Conservation (phyloP, 345 rosid species). For the Ceriops tagal region DNA sequence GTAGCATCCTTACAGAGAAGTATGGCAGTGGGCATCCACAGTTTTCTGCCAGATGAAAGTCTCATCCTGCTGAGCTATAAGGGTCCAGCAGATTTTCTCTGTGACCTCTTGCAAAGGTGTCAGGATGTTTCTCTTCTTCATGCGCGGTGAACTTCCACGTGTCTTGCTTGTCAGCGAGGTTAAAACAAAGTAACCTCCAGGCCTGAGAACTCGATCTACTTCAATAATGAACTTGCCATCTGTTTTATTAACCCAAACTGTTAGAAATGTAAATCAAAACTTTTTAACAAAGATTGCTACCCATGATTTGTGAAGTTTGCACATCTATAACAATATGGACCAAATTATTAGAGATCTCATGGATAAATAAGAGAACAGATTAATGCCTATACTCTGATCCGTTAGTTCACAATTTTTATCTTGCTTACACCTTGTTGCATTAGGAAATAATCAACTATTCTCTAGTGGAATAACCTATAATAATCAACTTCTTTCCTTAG, state of each 20-base stretch:
- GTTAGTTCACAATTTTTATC: too few relatives aligned
- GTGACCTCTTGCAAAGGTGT: slow-evolving; percentile 58
- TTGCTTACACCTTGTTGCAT: too few relatives aligned
- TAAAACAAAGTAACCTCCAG: slow-evolving; percentile 94
- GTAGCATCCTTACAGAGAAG: slow-evolving; percentile 58
- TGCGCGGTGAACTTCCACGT: slow-evolving; percentile 42
- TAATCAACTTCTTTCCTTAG: neutral
- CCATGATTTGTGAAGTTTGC: neutral
- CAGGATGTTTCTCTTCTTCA: slow-evolving; percentile 53
- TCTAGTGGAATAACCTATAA: neutral
- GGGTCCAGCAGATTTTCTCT: slow-evolving; percentile 80
- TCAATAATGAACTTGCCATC: slow-evolving; percentile 88
- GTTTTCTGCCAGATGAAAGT: slow-evolving; percentile 97
- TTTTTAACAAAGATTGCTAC: slow-evolving; percentile 12
- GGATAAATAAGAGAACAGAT: too few relatives aligned
- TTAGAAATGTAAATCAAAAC: slow-evolving; percentile 19
- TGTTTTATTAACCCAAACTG: slow-evolving; percentile 28
- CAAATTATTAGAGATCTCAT: too few relatives aligned
- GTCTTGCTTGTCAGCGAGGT: slow-evolving; percentile 68
- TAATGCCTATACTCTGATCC: too few relatives aligned
- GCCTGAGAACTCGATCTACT: slow-evolving; percentile 89
- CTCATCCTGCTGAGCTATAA: slow-evolving; percentile 91
- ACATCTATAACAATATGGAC: too few relatives aligned
- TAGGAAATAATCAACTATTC: too few relatives aligned
- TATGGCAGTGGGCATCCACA: slow-evolving; percentile 52